phyloP scores from a whole-genome alignment of 495 filamentous ascomycete species.

The Aspergillus avenaceus region DNA sequence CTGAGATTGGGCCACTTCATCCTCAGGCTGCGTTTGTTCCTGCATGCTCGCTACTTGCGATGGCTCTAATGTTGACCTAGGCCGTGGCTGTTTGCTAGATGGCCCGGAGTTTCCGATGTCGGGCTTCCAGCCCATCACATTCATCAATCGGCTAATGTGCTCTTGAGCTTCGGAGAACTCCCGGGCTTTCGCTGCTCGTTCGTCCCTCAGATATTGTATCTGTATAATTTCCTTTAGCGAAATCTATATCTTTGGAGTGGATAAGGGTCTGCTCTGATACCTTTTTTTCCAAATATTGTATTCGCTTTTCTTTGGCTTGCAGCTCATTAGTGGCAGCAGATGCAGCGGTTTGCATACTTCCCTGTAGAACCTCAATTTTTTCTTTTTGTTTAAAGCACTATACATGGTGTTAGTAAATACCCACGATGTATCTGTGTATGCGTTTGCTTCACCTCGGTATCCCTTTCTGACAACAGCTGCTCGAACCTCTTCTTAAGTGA shows the following conservation, averaged over 20 bases:
- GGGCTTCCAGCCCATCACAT: conserved; percentile 41
- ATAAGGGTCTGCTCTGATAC: conserved; percentile 14
- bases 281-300: conserved; percentile 39
- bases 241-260: not conserved
- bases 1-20: conserved; percentile 17
- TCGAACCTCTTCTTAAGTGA: conserved; percentile 14
- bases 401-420: not conserved
- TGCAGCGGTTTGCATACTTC: conserved; percentile 22
- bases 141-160: conserved; percentile 44
- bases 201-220: conserved; percentile 37
- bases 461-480: conserved; percentile 11
- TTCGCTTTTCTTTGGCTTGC: conserved; percentile 32
- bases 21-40: conserved; percentile 15
- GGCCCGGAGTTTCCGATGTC: conserved; percentile 16
- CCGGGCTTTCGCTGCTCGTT: conserved; percentile 39
- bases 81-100: conserved; percentile 18
- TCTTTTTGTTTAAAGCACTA: conserved; percentile 23
- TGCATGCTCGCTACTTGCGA: conserved; percentile 6
- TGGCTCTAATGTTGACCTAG: conserved; percentile 13
- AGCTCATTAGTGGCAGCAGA: conserved; percentile 24
- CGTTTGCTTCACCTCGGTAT: conserved; percentile 19
- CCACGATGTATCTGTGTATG: not conserved
- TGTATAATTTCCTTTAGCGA: conserved; percentile 9
- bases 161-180: conserved; percentile 49
- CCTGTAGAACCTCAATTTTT: conserved; percentile 22